Base-by-base conservation (phyloP, 73 alveolate species). In the Stentor coeruleus region DNA sequence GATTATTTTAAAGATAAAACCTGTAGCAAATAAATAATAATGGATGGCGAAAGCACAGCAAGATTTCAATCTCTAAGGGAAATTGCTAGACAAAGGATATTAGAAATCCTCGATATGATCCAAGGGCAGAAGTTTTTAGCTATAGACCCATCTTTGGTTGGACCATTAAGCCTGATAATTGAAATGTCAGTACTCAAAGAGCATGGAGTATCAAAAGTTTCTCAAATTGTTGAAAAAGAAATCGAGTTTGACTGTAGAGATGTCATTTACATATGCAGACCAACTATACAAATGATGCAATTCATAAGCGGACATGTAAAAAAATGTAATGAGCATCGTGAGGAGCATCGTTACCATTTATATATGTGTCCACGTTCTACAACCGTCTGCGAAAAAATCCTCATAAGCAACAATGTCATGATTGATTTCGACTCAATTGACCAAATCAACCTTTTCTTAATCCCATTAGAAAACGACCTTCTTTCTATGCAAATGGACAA, bases 381-480 rank as follows among this genome's bases (percentile, higher is more conserved):
- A 3, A 75, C 59, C 14, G 83, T 75, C 59, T 75, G 83, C 39
- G 83, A 75, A 33, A 75, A 75, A 75, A 40, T 75, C 0, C 58
- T 75, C n/a, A 40, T 39, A 15, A 75, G 72, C 38, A 39, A 75
- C 31, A 39, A 39, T n/a, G 83, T 75, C 2, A 39, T 75, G 72
- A 39, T 31, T 26, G 72, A 75, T 14, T 39, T 75, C 38, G 72
- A 75, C 38, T 37, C 38, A n/a, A 89, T 89, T 58, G 81, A 57
- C 42, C 86, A 82, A 73, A 82, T 82, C 76, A 60, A 74, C 73
- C 14, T 93, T 20, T 96, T 90, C 76, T 72, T 87, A 4, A 84
- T 87, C 39, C 95, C 95, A 26, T 74, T 89, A 15, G 95, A 89
- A 55, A 84, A 86, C 40, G 95, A 89, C 81, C 81, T 89, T 6